Conservation (phyloP, 2,329 filamentous ascomycete species). For the Beauveria scarabaeidicola region DNA sequence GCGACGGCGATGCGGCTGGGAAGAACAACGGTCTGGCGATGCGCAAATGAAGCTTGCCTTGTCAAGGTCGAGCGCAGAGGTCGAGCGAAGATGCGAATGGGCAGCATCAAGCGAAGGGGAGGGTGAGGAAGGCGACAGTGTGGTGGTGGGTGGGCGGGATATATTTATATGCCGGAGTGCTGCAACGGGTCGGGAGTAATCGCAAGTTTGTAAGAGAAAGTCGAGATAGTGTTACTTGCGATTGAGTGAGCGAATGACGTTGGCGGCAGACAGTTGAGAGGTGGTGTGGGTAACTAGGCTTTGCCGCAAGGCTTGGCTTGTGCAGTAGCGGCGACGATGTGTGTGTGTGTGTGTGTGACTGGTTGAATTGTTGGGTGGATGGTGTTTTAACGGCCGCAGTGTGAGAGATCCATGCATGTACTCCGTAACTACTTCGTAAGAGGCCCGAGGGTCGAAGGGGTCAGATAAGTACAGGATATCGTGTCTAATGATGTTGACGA, state of each 20-base stretch:
- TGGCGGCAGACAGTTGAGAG: not conserved
- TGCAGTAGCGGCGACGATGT: not conserved
- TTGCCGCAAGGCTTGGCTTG: not conserved
- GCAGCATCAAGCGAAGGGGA: conserved; percentile 2
- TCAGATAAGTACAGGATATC: not conserved
- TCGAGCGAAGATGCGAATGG: conserved; percentile 8
- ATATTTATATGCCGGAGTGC: not conserved
- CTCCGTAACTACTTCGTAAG: not conserved
- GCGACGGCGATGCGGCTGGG: not conserved
- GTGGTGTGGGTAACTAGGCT: conserved; percentile 4
- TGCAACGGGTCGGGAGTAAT: not conserved
- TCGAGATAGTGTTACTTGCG: conserved; percentile 6
- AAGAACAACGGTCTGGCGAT: not conserved
- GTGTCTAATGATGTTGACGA: not conserved
- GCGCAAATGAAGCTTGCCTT: not conserved
- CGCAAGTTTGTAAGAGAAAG: conserved; percentile 1
- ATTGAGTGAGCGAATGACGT: conserved; percentile 6
- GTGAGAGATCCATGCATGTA: not conserved
- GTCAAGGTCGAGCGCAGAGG: conserved; percentile 7
- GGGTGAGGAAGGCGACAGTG: not conserved
- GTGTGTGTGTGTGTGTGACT: not conserved
- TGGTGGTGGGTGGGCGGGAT: not conserved
- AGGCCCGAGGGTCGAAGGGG: not conserved
- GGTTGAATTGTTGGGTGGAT: conserved; percentile 3
- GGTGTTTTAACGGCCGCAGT: not conserved